phyloP scores from a whole-genome alignment of 768 basidiomycete species.

The Serendipita vermifera region DNA sequence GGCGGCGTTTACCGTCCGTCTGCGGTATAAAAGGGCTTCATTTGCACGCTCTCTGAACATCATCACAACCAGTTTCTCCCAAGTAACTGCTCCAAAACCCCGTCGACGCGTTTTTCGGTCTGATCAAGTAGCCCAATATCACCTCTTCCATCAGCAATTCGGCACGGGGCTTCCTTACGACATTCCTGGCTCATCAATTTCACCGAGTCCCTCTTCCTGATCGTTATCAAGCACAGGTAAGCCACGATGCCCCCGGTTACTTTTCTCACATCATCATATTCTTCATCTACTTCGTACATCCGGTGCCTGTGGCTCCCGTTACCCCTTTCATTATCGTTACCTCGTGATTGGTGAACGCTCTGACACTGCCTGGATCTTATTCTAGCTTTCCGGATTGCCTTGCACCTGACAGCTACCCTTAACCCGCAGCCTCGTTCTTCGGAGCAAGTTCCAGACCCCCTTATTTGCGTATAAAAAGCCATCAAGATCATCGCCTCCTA shows the following conservation, averaged over 20 bases:
- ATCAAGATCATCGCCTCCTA: not conserved
- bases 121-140: too few species aligned
- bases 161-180: conserved; percentile 4
- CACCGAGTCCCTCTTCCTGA: conserved; percentile 7
- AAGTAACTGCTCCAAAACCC: too few species aligned
- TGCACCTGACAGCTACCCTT: not conserved
- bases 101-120: too few species aligned
- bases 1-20: too few species aligned
- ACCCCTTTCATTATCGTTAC: not conserved
- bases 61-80: too few species aligned
- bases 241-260: conserved; percentile 8
- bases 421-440: not conserved
- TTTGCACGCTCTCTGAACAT: too few species aligned
- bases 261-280: conserved; percentile 8
- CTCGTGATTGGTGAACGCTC: conserved; percentile 5
- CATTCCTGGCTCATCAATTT: conserved; percentile 5
- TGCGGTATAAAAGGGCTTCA: too few species aligned
- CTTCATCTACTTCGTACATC: conserved; percentile 6
- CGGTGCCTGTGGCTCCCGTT: conserved; percentile 9
- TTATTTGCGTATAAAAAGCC: not conserved
- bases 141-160: too few species aligned
- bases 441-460: not conserved
- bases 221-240: conserved; percentile 7
- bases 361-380: conserved; percentile 1
- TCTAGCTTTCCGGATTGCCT: conserved; percentile 1